Conservation (phyloP, 768 basidiomycete species). For the Pulveroboletus sp. region DNA sequence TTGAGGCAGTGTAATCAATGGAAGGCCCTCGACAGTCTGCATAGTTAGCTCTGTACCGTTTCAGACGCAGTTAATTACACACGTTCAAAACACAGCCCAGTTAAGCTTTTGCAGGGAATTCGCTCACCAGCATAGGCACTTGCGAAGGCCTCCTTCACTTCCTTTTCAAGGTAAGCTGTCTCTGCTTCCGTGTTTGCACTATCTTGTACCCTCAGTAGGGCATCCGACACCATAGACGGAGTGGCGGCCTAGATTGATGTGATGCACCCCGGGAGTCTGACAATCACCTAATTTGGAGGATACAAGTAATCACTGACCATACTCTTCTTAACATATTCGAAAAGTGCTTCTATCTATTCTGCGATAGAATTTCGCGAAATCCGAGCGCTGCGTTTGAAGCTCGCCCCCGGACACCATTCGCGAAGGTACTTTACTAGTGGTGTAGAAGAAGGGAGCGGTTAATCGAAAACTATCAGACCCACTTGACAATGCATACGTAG, state of each 20-base stretch:
- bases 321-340: slow-evolving; percentile 20
- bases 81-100: slow-evolving; percentile 7
- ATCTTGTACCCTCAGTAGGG: slow-evolving; percentile 12
- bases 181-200: slow-evolving; percentile 6
- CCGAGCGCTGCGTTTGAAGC: slow-evolving; percentile 13
- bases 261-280: background rate
- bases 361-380: slow-evolving; percentile 5
- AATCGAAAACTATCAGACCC: background rate
- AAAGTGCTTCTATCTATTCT: slow-evolving; percentile 18
- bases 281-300: background rate
- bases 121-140: slow-evolving; percentile 16
- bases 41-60: slow-evolving; percentile 12
- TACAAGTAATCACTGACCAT: slow-evolving; percentile 13
- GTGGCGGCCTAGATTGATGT: slow-evolving; percentile 11
- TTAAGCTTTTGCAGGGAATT: background rate
- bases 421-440: slow-evolving; percentile 17
- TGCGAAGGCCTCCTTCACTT: slow-evolving; percentile 22
- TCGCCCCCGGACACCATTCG: background rate
- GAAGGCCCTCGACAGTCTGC: background rate
- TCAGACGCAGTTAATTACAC: slow-evolving; percentile 18
- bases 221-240: slow-evolving; percentile 23
- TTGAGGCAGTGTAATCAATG: slow-evolving; percentile 7
- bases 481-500: background rate
- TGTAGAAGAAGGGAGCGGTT: background rate
- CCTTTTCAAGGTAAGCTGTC: slow-evolving; percentile 11